Evolutionary conservation across 2,329 filamentous ascomycete genomes (phyloP).

Genomic region (Paraphoma sp.): DNA sequence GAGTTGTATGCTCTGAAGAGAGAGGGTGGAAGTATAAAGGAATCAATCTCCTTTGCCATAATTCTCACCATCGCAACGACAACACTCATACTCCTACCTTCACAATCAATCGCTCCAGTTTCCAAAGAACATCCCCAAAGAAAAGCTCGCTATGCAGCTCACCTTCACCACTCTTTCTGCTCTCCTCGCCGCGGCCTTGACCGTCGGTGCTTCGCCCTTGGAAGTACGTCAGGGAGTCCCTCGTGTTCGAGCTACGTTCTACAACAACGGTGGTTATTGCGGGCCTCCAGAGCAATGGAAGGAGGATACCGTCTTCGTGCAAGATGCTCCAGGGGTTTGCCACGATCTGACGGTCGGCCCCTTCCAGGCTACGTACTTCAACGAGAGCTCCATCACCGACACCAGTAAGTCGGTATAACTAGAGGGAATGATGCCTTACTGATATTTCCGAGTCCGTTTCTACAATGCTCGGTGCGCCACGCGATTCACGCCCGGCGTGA

Average conservation of each 20-base stretch:
- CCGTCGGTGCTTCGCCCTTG: conserved; percentile 7
- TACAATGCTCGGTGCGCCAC: conserved; percentile 10
- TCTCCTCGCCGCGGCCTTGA: conserved; percentile 5
- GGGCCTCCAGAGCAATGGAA: conserved; percentile 3
- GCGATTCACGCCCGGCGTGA: background rate
- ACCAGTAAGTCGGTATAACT: background rate
- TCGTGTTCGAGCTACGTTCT: conserved; percentile 16
- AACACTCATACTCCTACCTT: background rate
- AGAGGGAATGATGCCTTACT: background rate
- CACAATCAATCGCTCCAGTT: background rate
- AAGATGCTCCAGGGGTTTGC: conserved; percentile 8
- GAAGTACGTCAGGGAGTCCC: conserved; percentile 7
- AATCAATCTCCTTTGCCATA: background rate
- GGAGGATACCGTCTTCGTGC: conserved; percentile 16
- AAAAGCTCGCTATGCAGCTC: conserved; percentile 5
- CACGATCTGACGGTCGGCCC: conserved; percentile 11
- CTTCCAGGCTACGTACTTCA: conserved; percentile 10
- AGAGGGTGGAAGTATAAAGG: background rate
- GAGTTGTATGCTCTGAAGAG: background rate
- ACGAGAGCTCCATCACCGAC: conserved; percentile 11
- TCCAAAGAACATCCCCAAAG: background rate
- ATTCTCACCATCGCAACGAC: background rate
- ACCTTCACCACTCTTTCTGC: conserved; percentile 1
- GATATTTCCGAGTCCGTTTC: conserved; percentile 6
- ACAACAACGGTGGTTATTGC: conserved; percentile 7